These are phyloP conservation scores for Trichoderma sp. DNA, from an alignment of 2,329 filamentous ascomycete species.

Conservation along the genomic window DNA sequence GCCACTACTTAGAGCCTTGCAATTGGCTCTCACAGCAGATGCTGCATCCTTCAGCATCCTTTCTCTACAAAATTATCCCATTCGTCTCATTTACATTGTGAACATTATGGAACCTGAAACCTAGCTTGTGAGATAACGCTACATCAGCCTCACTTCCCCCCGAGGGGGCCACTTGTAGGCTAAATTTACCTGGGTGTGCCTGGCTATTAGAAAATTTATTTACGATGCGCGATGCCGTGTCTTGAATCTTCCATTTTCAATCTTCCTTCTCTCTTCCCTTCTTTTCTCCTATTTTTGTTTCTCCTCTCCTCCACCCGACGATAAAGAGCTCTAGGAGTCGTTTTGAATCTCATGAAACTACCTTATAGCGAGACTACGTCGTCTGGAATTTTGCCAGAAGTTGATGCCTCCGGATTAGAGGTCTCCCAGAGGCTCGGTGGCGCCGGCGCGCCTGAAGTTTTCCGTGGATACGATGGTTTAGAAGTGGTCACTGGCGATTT, in stretches of 20 bases:
- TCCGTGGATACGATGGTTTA: not conserved
- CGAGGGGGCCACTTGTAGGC: not conserved
- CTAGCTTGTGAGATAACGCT: not conserved
- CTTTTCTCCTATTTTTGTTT: not conserved
- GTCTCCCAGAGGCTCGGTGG: not conserved
- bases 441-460: not conserved
- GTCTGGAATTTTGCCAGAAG: not conserved
- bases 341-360: not conserved
- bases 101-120: no score
- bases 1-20: not conserved
- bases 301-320: not conserved
- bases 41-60: not conserved
- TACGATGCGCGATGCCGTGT: not conserved
- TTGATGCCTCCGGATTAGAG: not conserved
- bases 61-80: not conserved
- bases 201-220: not conserved
- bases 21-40: not conserved
- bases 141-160: not conserved
- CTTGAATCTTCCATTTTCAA: not conserved
- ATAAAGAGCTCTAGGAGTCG: not conserved
- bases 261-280: not conserved
- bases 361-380: not conserved
- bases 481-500: not conserved
- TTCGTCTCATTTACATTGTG: not conserved
- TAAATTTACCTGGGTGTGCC: not conserved